Evolutionary conservation across 2,329 filamentous ascomycete genomes (phyloP).

Genomic region (Clathrospora elynae): DNA sequence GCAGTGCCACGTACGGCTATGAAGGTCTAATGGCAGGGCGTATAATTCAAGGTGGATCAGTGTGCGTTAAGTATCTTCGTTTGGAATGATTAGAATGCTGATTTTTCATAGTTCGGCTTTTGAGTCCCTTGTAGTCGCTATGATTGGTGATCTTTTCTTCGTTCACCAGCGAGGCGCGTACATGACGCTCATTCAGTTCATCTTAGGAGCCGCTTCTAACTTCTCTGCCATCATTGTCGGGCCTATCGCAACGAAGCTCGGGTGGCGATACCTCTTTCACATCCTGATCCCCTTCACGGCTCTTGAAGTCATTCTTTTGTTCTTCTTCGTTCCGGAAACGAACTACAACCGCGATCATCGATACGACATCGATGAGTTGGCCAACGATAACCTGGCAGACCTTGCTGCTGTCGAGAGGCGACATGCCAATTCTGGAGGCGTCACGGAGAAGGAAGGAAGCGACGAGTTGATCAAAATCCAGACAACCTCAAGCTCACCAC

Average conservation of each 20-base stretch:
- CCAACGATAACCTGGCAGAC: constrained; percentile 34
- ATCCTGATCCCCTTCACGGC: constrained; percentile 56
- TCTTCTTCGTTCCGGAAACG: constrained; percentile 59
- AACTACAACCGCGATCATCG: constrained; percentile 52
- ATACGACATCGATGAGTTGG: constrained; percentile 40
- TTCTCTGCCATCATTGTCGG: constrained; percentile 46
- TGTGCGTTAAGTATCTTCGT: constrained; percentile 9
- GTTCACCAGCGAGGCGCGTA: constrained; percentile 45
- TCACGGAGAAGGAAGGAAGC: constrained; percentile 12
- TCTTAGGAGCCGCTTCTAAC: constrained; percentile 44
- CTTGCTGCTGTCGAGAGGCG: constrained; percentile 32
- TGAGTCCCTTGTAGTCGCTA: constrained; percentile 43
- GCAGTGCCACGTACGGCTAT: constrained; percentile 36
- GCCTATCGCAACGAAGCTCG: constrained; percentile 42
- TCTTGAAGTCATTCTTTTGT: constrained; percentile 51
- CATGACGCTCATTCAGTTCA: constrained; percentile 46
- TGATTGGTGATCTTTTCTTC: constrained; percentile 47
- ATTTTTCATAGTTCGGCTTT: constrained; percentile 36
- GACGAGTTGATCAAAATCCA: constrained; percentile 28
- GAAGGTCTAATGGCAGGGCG: constrained; percentile 40
- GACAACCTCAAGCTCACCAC: constrained; percentile 22
- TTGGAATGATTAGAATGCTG: constrained; percentile 19
- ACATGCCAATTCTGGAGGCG: constrained; percentile 13
- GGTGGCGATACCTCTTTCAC: constrained; percentile 52
- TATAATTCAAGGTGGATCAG: constrained; percentile 40